Evolutionary conservation across 2,329 filamentous ascomycete genomes (phyloP).

Genomic region (Calonectria montana): DNA sequence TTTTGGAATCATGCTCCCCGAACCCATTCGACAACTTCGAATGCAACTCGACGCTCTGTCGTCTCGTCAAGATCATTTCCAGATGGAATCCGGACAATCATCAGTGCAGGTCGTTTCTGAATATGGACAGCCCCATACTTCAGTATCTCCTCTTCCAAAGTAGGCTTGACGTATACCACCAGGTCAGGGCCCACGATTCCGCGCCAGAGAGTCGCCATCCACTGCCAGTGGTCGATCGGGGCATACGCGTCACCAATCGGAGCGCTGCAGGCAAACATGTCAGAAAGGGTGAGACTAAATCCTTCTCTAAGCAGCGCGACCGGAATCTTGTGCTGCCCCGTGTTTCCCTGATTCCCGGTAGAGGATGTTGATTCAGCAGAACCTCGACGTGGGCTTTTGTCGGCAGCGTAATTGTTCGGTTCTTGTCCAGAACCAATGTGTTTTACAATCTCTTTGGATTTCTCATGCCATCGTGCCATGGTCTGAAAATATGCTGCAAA

Average conservation of each 20-base stretch:
- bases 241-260: constrained; percentile 83
- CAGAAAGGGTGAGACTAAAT: constrained; percentile 83
- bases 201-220: constrained; percentile 95
- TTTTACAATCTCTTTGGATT: constrained; percentile 75
- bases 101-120: constrained; percentile 59
- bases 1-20: constrained; percentile 55
- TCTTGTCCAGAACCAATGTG: constrained; percentile 54
- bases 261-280: constrained; percentile 78
- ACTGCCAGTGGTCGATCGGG: constrained; percentile 94
- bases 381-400: constrained; percentile 21
- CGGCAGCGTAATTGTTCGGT: constrained; percentile 20
- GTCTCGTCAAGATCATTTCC: constrained; percentile 70
- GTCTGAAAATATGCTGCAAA: constrained; percentile 73
- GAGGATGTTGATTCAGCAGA: constrained; percentile 20
- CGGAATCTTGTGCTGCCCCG: constrained; percentile 58
- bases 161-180: constrained; percentile 72
- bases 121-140: constrained; percentile 66
- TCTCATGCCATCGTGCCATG: constrained; percentile 80
- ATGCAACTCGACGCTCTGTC: constrained; percentile 79
- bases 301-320: constrained; percentile 81
- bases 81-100: constrained; percentile 64
- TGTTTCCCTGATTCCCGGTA: constrained; percentile 15
- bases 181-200: constrained; percentile 86
- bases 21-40: constrained; percentile 90
- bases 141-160: constrained; percentile 49